Conservation (phyloP, 1,284 basidiomycete species). For the Puccinia sorghi region DNA sequence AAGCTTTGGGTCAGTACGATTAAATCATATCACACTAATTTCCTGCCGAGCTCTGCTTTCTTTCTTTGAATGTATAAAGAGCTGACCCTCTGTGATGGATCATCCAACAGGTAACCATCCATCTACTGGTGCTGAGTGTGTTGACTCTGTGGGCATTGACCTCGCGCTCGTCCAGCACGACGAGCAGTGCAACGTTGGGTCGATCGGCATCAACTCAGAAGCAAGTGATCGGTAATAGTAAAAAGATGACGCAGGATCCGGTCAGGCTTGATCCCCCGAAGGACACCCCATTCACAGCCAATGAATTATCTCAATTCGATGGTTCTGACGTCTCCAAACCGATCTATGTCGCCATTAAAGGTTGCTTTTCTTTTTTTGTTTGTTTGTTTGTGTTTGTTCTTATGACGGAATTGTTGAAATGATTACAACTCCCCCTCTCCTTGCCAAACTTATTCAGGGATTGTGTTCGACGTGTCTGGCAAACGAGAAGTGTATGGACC, state of each 20-base stretch:
- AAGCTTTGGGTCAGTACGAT: not conserved
- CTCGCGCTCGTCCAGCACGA: not conserved
- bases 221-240: too few relatives aligned
- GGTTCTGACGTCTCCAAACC: constrained; percentile 68
- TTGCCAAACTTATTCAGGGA: constrained; percentile 63
- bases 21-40: too few relatives aligned
- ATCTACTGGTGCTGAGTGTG: not conserved
- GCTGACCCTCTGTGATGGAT: not conserved
- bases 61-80: not conserved
- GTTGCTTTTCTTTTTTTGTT: constrained; percentile 58
- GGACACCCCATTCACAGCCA: constrained; percentile 71
- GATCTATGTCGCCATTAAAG: constrained; percentile 86
- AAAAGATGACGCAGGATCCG: constrained; percentile 35
- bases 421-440: too few relatives aligned
- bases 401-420: too few relatives aligned
- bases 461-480: constrained; percentile 74
- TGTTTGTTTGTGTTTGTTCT: constrained; percentile 43
- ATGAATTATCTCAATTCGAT: constrained; percentile 70
- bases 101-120: constrained; percentile 1
- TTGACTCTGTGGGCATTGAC: constrained; percentile 11
- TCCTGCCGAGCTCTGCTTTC: too few relatives aligned
- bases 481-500: constrained; percentile 79
- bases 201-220: not conserved
- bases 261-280: constrained; percentile 66
- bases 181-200: not conserved